Percentiles rank a stretch among this genome's conserved stretches.
Conservation (phyloP, 805 yeast genomes). For the Wickerhamomyces strasburgensis region DNA sequence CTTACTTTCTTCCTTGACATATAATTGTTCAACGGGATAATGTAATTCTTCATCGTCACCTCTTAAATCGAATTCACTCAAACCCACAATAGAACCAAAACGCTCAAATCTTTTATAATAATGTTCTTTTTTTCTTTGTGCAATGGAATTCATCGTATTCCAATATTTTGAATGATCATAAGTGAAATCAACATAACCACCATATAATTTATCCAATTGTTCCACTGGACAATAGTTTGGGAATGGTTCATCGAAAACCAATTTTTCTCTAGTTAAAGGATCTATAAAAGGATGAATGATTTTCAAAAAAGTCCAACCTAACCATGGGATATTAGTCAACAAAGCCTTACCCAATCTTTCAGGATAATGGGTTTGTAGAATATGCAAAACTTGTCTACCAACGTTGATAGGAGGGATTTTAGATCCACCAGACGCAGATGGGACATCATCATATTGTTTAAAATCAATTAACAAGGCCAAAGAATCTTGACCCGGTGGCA, state of each 20-base stretch:
- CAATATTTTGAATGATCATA: slow-evolving; percentile 79
- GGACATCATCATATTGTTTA: slow-evolving; percentile 60
- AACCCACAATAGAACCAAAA: slow-evolving; percentile 70
- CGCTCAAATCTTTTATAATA: slow-evolving; percentile 65
- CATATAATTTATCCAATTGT: slow-evolving; percentile 79
- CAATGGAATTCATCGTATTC: slow-evolving; percentile 61
- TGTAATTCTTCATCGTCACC: slow-evolving; percentile 25
- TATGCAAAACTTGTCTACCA: slow-evolving; percentile 89
- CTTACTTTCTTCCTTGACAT: neutral
- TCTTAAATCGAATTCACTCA: slow-evolving; percentile 79
- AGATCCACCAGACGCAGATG: slow-evolving; percentile 37
- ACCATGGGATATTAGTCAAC: slow-evolving; percentile 87
- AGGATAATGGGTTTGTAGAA: slow-evolving; percentile 95
- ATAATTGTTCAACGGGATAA: slow-evolving; percentile 17
- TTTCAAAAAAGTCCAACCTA: slow-evolving; percentile 89
- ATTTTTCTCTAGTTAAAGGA: slow-evolving; percentile 89
- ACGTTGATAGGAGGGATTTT: slow-evolving; percentile 85
- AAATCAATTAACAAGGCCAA: slow-evolving; percentile 89
- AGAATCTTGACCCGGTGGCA: slow-evolving; percentile 97
- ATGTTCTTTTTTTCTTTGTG: slow-evolving; percentile 51
- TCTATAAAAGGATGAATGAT: slow-evolving; percentile 94
- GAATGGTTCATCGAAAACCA: slow-evolving; percentile 88
- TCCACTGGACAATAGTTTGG: slow-evolving; percentile 72
- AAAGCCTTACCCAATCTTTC: slow-evolving; percentile 93
- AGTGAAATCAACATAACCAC: slow-evolving; percentile 80